phyloP scores from a whole-genome alignment of 73 alveolate genomes.

The Paramecium sonneborni region DNA sequence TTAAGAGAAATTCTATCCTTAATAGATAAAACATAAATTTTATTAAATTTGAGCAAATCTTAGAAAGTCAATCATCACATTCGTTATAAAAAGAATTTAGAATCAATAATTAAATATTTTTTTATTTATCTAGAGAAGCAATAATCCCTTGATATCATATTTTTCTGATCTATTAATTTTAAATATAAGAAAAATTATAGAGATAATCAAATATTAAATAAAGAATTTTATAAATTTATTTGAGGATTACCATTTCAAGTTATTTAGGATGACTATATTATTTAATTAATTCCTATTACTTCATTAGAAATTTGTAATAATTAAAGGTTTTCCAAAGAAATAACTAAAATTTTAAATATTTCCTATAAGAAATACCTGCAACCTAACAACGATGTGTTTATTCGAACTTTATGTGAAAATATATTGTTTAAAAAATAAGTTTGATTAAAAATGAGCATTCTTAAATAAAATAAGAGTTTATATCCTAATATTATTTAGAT shows the following conservation, averaged over 20 bases:
- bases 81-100: background rate
- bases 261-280: background rate
- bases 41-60: background rate
- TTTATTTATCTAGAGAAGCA: background rate
- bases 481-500: too few relatives aligned
- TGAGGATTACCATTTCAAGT: too few relatives aligned
- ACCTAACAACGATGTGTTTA: background rate
- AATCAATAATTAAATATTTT: background rate
- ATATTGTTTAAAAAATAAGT: too few relatives aligned
- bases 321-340: background rate
- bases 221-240: too few relatives aligned
- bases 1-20: background rate
- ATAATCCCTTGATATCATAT: background rate
- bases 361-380: background rate
- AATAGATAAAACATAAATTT: background rate
- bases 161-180: background rate
- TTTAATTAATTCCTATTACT: background rate
- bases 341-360: too few relatives aligned
- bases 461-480: too few relatives aligned
- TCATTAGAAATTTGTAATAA: too few relatives aligned
- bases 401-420: too few relatives aligned
- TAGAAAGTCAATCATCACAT: background rate
- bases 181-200: too few relatives aligned
- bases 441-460: too few relatives aligned
- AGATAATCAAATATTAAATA: too few relatives aligned